Percentiles rank a stretch among this genome's conserved stretches.
Conservation (phyloP, 2,329 filamentous ascomycete species). For the Aspergillus sp. region DNA sequence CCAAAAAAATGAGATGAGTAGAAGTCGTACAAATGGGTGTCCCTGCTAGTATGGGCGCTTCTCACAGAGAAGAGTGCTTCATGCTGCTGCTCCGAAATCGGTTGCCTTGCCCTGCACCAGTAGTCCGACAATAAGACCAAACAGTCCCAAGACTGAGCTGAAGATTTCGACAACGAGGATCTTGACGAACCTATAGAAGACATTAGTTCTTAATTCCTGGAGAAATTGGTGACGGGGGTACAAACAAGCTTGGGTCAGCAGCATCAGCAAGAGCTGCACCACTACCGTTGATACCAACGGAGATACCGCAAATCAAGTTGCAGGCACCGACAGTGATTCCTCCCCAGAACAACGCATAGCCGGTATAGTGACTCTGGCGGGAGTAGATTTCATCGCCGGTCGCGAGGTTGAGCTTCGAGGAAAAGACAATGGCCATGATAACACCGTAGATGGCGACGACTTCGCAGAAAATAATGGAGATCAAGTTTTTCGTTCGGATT, state of each 20-base stretch:
- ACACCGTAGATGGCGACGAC: conserved; percentile 99
- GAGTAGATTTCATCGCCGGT: conserved; percentile 66
- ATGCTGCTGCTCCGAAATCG: conserved; percentile 58
- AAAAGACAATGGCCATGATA: conserved; percentile 99
- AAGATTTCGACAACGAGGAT: conserved; percentile 99
- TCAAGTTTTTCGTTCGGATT: conserved; percentile 98
- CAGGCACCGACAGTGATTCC: conserved; percentile 92
- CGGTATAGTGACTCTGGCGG: conserved; percentile 84
- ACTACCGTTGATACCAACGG: conserved; percentile 96
- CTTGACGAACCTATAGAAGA: conserved; percentile 77
- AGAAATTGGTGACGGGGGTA: conserved; percentile 19
- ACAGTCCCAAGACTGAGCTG: conserved; percentile 93
- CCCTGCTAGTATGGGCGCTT: conserved; percentile 17
- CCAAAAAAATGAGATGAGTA: conserved; percentile 20
- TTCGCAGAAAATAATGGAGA: conserved; percentile 99
- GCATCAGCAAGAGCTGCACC: conserved; percentile 95
- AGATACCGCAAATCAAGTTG: conserved; percentile 93
- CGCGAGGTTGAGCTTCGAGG: conserved; percentile 74
- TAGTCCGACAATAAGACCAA: conserved; percentile 92
- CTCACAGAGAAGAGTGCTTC: conserved; percentile 17
- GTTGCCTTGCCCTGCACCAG: conserved; percentile 80
- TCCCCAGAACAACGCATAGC: conserved; percentile 93
- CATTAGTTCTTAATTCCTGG: not conserved
- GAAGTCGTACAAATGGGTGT: conserved; percentile 24
- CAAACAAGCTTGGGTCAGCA: conserved; percentile 83